Conservation (phyloP, 2,329 filamentous ascomycete species). For the Aspergillus sclerotialis region DNA sequence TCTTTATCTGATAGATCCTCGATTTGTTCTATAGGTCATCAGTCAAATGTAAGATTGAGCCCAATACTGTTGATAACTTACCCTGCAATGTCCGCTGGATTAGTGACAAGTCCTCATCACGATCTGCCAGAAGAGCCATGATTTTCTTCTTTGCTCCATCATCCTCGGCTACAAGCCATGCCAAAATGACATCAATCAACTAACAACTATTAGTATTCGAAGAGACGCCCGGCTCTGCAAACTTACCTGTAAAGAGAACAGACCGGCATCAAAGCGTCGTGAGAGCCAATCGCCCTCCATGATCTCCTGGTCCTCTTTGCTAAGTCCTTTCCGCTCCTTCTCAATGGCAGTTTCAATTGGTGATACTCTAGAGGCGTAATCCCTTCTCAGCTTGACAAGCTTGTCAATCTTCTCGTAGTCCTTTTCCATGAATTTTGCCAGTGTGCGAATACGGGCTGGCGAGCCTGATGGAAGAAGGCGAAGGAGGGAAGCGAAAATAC, state of each 20-base stretch:
- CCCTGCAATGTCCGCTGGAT: slow-evolving; percentile 63
- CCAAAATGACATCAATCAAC: slow-evolving; percentile 73
- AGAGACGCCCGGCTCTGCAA: background rate
- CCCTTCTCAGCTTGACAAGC: slow-evolving; percentile 63
- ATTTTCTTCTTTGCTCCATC: slow-evolving; percentile 63
- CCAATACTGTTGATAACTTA: slow-evolving; percentile 19
- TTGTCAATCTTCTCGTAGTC: slow-evolving; percentile 78
- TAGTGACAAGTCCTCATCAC: slow-evolving; percentile 57
- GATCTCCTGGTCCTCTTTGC: slow-evolving; percentile 54
- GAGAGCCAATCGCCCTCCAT: slow-evolving; percentile 67
- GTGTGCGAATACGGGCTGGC: slow-evolving; percentile 67
- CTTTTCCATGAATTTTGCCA: slow-evolving; percentile 94
- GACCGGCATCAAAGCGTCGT: slow-evolving; percentile 69
- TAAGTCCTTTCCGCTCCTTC: slow-evolving; percentile 48
- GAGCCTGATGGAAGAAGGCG: slow-evolving; percentile 72
- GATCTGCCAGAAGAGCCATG: slow-evolving; percentile 56
- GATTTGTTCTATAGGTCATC: slow-evolving; percentile 48
- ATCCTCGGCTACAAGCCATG: slow-evolving; percentile 91
- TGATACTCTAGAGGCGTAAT: slow-evolving; percentile 59
- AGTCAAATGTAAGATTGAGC: slow-evolving; percentile 5
- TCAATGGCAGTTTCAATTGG: slow-evolving; percentile 58
- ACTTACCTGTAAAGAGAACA: slow-evolving; percentile 66
- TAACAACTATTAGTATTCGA: slow-evolving; percentile 9
- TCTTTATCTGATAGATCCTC: slow-evolving; percentile 50
- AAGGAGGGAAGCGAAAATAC: slow-evolving; percentile 77